Conservation (phyloP, 2,329 filamentous ascomycete species). For the Ophiostoma triangulosporum region DNA sequence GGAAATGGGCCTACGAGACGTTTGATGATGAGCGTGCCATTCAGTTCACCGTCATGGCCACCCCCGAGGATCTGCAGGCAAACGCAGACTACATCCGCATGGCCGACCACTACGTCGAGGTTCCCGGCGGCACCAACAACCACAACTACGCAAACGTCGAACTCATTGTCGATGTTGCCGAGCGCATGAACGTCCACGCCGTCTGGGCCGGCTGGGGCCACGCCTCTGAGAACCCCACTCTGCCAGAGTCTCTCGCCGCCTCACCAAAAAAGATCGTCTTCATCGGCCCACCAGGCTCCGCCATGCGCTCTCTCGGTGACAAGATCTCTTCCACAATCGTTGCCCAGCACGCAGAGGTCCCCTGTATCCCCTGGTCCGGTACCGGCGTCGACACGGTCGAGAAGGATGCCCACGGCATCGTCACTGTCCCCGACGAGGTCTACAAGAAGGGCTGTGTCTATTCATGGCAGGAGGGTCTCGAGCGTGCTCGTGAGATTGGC, state of each 20-base stretch:
- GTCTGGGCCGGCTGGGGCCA: slow-evolving; percentile 99
- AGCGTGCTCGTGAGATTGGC: slow-evolving; percentile 77
- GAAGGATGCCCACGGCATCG: slow-evolving; percentile 71
- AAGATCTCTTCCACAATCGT: slow-evolving; percentile 99
- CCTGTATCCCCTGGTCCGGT: slow-evolving; percentile 99
- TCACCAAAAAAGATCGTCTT: slow-evolving; percentile 99
- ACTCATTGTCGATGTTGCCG: slow-evolving; percentile 94
- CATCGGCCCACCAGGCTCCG: slow-evolving; percentile 92
- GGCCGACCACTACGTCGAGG: slow-evolving; percentile 98
- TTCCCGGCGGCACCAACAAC: slow-evolving; percentile 97
- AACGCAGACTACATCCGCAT: slow-evolving; percentile 99
- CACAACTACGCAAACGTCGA: slow-evolving; percentile 99
- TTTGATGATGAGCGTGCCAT: slow-evolving; percentile 98
- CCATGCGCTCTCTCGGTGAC: slow-evolving; percentile 97
- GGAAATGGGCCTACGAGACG: slow-evolving; percentile 99
- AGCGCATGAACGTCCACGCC: slow-evolving; percentile 96
- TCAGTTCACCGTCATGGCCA: slow-evolving; percentile 99
- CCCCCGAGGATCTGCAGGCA: slow-evolving; percentile 89
- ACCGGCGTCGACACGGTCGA: slow-evolving; percentile 73
- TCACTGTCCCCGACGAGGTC: slow-evolving; percentile 74
- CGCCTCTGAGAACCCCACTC: slow-evolving; percentile 94
- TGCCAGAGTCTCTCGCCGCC: slow-evolving; percentile 88
- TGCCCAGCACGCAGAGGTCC: slow-evolving; percentile 88
- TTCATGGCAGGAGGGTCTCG: slow-evolving; percentile 79
- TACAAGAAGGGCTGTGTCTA: slow-evolving; percentile 87